Evolutionary conservation across 2,329 filamentous ascomycete species (phyloP).

Genomic region (Alternaria metachromatica): DNA sequence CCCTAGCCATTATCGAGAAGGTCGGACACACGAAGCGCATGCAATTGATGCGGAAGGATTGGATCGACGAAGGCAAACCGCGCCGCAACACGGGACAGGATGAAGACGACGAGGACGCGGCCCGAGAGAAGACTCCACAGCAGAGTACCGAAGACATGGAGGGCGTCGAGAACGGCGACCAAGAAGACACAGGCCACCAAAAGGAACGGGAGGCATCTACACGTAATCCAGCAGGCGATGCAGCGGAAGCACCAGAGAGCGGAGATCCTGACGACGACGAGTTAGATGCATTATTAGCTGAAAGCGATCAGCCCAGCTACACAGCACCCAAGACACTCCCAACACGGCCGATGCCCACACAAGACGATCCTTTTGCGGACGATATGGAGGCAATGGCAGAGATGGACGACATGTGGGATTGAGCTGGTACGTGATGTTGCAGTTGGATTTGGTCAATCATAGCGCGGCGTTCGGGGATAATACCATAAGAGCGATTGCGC

Average conservation of each 20-base stretch:
- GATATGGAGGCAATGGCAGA: conserved; percentile 51
- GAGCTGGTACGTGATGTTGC: conserved; percentile 4
- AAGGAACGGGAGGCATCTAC: not conserved
- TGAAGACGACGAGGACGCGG: conserved; percentile 35
- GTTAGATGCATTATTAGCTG: conserved; percentile 62
- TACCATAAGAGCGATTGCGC: not conserved
- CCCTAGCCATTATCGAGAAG: conserved; percentile 89
- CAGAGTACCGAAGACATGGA: conserved; percentile 15
- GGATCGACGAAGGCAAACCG: conserved; percentile 79
- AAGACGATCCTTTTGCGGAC: conserved; percentile 47
- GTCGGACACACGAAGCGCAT: conserved; percentile 84
- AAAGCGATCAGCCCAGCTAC: conserved; percentile 42
- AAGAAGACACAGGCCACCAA: conserved; percentile 1
- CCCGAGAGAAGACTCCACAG: conserved; percentile 1
- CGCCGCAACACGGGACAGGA: conserved; percentile 43
- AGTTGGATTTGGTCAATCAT: conserved; percentile 17
- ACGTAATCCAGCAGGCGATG: conserved; percentile 22
- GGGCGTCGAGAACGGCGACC: conserved; percentile 8
- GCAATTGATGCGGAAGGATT: conserved; percentile 75
- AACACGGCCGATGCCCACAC: conserved; percentile 11
- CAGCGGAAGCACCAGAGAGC: conserved; percentile 7
- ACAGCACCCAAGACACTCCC: conserved; percentile 14
- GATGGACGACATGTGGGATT: conserved; percentile 46
- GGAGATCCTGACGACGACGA: conserved; percentile 58
- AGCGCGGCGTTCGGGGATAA: conserved; percentile 32